A percentile compares a stretch with the other conserved stretches of the same genome.
phyloP scores from a whole-genome alignment of 2,329 filamentous ascomycete genomes.

The Colletotrichum sojae region DNA sequence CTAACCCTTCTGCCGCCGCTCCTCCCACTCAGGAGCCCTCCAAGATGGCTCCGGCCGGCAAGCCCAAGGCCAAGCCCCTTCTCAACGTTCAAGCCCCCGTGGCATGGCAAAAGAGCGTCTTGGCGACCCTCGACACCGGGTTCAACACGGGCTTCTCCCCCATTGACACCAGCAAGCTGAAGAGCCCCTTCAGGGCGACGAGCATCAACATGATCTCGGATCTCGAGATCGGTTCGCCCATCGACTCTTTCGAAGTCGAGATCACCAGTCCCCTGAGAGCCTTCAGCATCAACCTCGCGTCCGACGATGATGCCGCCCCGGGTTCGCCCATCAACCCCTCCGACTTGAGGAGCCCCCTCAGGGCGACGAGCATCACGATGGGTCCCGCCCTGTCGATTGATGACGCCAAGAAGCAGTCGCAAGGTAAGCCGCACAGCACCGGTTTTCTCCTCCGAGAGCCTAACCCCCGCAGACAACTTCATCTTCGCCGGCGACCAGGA shows the following conservation, averaged over 20 bases:
- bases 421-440: background rate
- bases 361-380: constrained; percentile 16
- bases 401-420: background rate
- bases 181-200: constrained; percentile 30
- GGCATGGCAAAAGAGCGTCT: constrained; percentile 12
- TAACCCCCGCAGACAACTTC: constrained; percentile 7
- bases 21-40: background rate
- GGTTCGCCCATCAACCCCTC: constrained; percentile 21
- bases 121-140: constrained; percentile 28
- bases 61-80: constrained; percentile 20
- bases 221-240: constrained; percentile 36
- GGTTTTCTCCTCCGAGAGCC: background rate
- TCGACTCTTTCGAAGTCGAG: constrained; percentile 31
- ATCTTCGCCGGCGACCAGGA: constrained; percentile 14
- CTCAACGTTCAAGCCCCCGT: constrained; percentile 24
- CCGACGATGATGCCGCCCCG: constrained; percentile 15
- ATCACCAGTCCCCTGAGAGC: constrained; percentile 27
- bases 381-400: constrained; percentile 10
- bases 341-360: constrained; percentile 9
- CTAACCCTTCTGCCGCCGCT: constrained; percentile 2
- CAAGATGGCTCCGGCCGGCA: constrained; percentile 2
- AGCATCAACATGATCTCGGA: constrained; percentile 27
- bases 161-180: constrained; percentile 21
- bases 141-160: constrained; percentile 36
- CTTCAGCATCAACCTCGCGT: constrained; percentile 27